Percentiles rank a stretch among this genome's conserved stretches.
Evolutionary conservation across 768 basidiomycete genomes (phyloP).

Genomic region (Myochromella boudieri): DNA sequence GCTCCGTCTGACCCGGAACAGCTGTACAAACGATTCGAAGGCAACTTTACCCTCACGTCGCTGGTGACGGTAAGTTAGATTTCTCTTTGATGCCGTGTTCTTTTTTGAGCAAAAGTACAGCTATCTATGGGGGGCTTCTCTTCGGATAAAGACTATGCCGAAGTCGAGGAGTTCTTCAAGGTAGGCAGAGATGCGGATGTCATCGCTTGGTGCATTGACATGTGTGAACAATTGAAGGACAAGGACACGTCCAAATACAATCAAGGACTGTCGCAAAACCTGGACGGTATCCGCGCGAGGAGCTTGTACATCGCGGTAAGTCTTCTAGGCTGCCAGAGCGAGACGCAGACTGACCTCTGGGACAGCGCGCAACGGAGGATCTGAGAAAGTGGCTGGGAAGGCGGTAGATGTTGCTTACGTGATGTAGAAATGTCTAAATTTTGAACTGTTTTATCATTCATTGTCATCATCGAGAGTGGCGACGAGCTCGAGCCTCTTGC

Average conservation of each 20-base stretch:
- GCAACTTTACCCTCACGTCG: constrained; percentile 57
- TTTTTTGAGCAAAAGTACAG: constrained; percentile 26
- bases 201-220: constrained; percentile 16
- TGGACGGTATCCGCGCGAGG: constrained; percentile 67
- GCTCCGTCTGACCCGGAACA: constrained; percentile 20
- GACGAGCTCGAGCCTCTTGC: constrained; percentile 19
- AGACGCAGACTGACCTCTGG: neutral
- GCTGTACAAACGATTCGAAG: constrained; percentile 69
- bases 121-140: constrained; percentile 40
- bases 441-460: constrained; percentile 22
- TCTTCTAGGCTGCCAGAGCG: neutral
- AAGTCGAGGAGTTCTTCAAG: constrained; percentile 73
- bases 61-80: constrained; percentile 52
- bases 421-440: constrained; percentile 19
- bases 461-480: constrained; percentile 18
- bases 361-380: constrained; percentile 60
- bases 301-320: constrained; percentile 63
- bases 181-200: constrained; percentile 31
- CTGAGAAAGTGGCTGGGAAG: constrained; percentile 51
- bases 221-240: constrained; percentile 35
- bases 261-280: constrained; percentile 59
- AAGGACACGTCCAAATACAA: constrained; percentile 72
- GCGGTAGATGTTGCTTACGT: constrained; percentile 22
- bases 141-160: constrained; percentile 64
- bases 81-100: constrained; percentile 14